These are phyloP conservation scores for Colletotrichum musae DNA, from an alignment of 2,329 filamentous ascomycete genomes.

Conservation along the genomic window DNA sequence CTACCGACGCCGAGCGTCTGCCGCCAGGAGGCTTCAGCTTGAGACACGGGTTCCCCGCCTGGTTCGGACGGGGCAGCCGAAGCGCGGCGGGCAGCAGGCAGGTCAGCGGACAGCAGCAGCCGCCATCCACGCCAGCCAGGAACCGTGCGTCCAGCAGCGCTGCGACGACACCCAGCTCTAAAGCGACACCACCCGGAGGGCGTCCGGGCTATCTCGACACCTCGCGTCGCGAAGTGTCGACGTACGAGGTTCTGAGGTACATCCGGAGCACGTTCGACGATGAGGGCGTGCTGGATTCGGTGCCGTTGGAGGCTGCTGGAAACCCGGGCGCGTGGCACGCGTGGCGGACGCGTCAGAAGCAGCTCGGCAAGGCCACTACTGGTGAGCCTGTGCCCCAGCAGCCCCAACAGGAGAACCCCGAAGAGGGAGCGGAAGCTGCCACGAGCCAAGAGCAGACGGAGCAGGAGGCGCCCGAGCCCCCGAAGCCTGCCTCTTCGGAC, in stretches of 20 bases:
- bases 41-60: slow-evolving; percentile 89
- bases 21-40: slow-evolving; percentile 93
- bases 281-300: slow-evolving; percentile 80
- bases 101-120: slow-evolving; percentile 56
- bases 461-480: slow-evolving; percentile 42
- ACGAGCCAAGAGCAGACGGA: slow-evolving; percentile 30
- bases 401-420: not conserved
- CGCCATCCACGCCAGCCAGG: slow-evolving; percentile 46
- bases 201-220: slow-evolving; percentile 59
- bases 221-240: slow-evolving; percentile 63
- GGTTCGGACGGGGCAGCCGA: slow-evolving; percentile 79
- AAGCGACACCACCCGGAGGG: slow-evolving; percentile 47
- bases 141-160: slow-evolving; percentile 42
- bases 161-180: slow-evolving; percentile 50
- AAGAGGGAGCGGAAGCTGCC: not conserved
- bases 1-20: slow-evolving; percentile 85
- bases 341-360: slow-evolving; percentile 77
- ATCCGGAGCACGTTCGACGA: slow-evolving; percentile 87
- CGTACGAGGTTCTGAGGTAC: slow-evolving; percentile 82
- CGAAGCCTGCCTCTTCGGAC: slow-evolving; percentile 20
- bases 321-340: slow-evolving; percentile 96
- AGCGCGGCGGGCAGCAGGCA: slow-evolving; percentile 56
- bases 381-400: not conserved
- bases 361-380: slow-evolving; percentile 29
- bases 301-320: slow-evolving; percentile 86